A percentile compares a stretch with the other conserved stretches of the same genome.
phyloP scores from a whole-genome alignment of 148 eudicot species.

The Vaccinium corymbosum region DNA sequence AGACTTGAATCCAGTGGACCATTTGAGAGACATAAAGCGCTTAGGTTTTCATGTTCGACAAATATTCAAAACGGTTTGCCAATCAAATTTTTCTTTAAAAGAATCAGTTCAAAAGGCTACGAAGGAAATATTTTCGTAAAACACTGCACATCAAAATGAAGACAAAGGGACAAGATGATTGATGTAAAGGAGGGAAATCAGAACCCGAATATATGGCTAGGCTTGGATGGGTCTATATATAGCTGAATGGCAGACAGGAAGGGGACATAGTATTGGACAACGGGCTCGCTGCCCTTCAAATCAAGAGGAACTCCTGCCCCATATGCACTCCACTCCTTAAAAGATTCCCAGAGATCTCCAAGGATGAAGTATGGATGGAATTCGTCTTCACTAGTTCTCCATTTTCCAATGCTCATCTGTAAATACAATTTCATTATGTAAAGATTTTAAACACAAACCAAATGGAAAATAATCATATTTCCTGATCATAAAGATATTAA shows the following conservation, averaged over 20 bases:
- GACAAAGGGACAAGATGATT: background rate
- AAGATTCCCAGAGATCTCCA: constrained; percentile 94
- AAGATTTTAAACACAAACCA: constrained; percentile 7
- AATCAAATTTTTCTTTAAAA: background rate
- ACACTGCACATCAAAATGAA: background rate
- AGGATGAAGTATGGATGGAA: constrained; percentile 71
- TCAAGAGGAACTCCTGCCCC: constrained; percentile 93
- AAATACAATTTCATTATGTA: constrained; percentile 15
- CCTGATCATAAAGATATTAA: background rate
- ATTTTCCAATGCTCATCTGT: constrained; percentile 60
- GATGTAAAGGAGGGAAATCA: background rate
- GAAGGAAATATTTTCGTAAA: background rate
- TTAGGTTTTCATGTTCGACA: background rate
- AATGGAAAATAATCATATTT: background rate
- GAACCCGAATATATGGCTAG: constrained; percentile 29
- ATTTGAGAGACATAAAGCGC: too few relatives aligned
- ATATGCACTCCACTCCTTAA: constrained; percentile 93
- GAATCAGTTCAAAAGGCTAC: background rate
- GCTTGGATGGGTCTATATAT: constrained; percentile 61
- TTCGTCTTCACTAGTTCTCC: constrained; percentile 47
- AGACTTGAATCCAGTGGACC: too few relatives aligned
- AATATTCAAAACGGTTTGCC: too few relatives aligned
- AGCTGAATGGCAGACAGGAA: constrained; percentile 85
- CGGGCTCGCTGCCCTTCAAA: constrained; percentile 66
- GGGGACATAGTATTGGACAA: constrained; percentile 92